These are phyloP conservation scores for Scedosporium minutisporum DNA, from an alignment of 2,329 filamentous ascomycete genomes.

Conservation along the genomic window DNA sequence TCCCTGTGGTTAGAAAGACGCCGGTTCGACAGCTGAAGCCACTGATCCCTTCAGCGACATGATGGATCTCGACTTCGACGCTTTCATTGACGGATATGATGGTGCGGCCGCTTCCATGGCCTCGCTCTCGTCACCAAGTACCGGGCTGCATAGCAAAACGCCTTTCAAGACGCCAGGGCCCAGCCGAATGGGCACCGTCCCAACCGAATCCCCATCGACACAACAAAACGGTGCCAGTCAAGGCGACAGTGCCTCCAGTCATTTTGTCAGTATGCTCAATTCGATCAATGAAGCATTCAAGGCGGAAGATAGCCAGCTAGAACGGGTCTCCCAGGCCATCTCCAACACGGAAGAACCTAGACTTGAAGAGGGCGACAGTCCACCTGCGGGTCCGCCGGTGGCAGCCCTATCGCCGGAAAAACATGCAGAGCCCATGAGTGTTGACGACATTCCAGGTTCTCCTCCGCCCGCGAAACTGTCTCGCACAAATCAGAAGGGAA, in stretches of 20 bases:
- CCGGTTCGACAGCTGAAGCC: not conserved
- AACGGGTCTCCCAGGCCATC: not conserved
- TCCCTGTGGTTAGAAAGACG: too few species aligned
- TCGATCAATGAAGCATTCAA: not conserved
- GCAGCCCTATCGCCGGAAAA: too few species aligned
- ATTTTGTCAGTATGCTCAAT: not conserved
- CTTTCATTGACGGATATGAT: not conserved
- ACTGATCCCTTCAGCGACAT: not conserved
- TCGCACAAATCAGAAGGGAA: too few species aligned
- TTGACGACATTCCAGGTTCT: too few species aligned
- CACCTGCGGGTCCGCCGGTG: too few species aligned
- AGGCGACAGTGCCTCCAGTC: not conserved
- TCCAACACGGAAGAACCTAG: not conserved
- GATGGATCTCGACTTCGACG: conserved; percentile 2
- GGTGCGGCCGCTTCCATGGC: not conserved
- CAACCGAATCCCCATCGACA: not conserved
- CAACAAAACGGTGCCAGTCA: not conserved
- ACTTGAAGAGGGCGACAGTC: not conserved
- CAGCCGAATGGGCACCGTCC: not conserved
- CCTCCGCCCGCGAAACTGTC: too few species aligned
- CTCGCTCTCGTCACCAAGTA: not conserved
- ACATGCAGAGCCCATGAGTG: too few species aligned
- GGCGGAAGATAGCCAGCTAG: not conserved
- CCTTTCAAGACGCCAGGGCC: conserved; percentile 3
- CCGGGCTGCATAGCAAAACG: conserved; percentile 2